Base-by-base conservation (phyloP, 202 grass and related monocot genomes). In the Zizania palustris region DNA sequence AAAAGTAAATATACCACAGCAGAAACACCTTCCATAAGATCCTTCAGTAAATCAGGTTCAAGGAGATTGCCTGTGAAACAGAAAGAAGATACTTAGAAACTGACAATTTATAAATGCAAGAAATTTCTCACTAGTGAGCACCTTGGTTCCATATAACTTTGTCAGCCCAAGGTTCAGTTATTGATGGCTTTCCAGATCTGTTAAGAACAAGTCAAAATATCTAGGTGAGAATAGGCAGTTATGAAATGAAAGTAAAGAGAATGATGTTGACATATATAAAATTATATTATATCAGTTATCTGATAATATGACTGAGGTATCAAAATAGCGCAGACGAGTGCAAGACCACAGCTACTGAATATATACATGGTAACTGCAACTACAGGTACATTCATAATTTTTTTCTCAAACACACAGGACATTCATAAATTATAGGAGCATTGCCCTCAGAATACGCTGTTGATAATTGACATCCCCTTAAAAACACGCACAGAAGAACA, bases 111-210 rank as follows among this genome's bases (percentile, higher is more conserved):
- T 56, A 54, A 59, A 21, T 34, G 59, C 49, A 77, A 75, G 56
- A 33, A 19, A 39, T 14, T 84, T 77, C 63, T 78, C 73, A 64
- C 58, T 50, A 68, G 36, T 61, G 35, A 76, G 37, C 43, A 84
- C 94, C 94, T 93, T 93, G 78, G 45, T 92, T 83, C 94, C 94
- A 97, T 77, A 71, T 72, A 90, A 97, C 94, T 86, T 86, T 92
- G 66, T 97, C 91, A 82, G 73, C 82, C 94, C 94, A 97, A 34
- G 84, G 76, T 85, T 87, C 94, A 55, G 73, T 76, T 79, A 92
- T 68, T 44, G 91, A 92, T 77, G 91, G 80, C 82, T 84, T 97
- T 71, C 94, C 91, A 88, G 94, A 97, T 89, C 94, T 97, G 80
- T 75, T 68, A 73, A 83, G 44, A 85, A 87, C 68, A 67, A 48